Evolutionary conservation across 2,329 filamentous ascomycete genomes (phyloP).

Genomic region (Phialophora expanda): DNA sequence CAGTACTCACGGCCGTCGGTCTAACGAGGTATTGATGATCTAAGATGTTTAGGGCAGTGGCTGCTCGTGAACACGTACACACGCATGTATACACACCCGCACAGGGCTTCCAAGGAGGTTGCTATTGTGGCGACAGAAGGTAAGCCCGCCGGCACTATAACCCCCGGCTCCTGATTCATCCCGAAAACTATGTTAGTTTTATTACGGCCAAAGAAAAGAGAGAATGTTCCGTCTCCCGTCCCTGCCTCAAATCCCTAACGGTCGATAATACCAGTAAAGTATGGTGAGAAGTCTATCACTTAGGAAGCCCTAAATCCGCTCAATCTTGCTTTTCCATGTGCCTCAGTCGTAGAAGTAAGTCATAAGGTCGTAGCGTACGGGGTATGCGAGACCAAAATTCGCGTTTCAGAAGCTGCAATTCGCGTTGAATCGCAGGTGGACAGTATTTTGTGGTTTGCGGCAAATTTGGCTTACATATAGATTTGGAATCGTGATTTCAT

Average conservation of each 20-base stretch:
- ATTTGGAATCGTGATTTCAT: slow-evolving; percentile 7
- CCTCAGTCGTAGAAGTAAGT: neutral
- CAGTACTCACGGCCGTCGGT: too few relatives aligned
- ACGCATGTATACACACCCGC: too few relatives aligned
- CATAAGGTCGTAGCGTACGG: neutral
- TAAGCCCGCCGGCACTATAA: too few relatives aligned
- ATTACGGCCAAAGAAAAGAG: neutral
- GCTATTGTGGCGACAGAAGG: too few relatives aligned
- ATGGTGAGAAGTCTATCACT: neutral
- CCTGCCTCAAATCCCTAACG: neutral
- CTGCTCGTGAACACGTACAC: too few relatives aligned
- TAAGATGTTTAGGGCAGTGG: too few relatives aligned
- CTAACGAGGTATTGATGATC: too few relatives aligned
- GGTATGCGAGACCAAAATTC: neutral
- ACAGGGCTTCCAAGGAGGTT: too few relatives aligned
- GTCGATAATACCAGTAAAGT: neutral
- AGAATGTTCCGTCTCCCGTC: neutral
- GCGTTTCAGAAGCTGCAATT: neutral
- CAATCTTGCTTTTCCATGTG: neutral
- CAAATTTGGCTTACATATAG: neutral
- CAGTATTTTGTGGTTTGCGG: neutral
- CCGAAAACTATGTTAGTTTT: neutral
- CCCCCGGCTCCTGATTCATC: neutral
- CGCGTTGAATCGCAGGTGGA: neutral
- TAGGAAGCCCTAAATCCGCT: neutral